Evolutionary conservation across 768 basidiomycete genomes (phyloP).

Genomic region (Tricholoma bakamatsutake): DNA sequence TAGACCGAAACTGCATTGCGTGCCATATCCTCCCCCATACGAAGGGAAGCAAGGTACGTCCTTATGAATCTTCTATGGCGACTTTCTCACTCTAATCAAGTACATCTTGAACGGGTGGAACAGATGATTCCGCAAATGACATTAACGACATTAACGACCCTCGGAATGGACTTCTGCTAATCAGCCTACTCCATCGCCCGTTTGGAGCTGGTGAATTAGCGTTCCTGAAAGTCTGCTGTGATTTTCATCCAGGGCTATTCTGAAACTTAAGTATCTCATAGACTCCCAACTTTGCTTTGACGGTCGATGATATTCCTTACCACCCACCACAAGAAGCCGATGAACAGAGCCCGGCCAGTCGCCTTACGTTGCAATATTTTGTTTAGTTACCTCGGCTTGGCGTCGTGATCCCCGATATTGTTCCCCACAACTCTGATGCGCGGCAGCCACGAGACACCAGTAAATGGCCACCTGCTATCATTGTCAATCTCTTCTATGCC

Average conservation of each 20-base stretch:
- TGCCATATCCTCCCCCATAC: background rate
- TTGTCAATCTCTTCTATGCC: too few relatives aligned
- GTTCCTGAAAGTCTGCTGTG: constrained; percentile 12
- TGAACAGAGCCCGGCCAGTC: background rate
- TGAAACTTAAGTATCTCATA: background rate
- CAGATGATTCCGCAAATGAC: background rate
- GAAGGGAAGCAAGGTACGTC: background rate
- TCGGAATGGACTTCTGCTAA: constrained; percentile 11
- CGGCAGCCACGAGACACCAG: background rate
- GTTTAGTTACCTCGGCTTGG: background rate
- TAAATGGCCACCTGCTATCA: too few relatives aligned
- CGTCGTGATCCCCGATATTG: background rate
- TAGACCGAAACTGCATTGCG: background rate
- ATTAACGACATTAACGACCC: constrained; percentile 8
- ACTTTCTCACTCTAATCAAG: background rate
- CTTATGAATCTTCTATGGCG: background rate
- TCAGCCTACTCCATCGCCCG: constrained; percentile 2
- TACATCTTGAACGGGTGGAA: background rate
- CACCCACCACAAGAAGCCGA: background rate
- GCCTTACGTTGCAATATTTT: background rate
- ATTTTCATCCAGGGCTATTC: constrained; percentile 4
- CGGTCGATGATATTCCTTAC: background rate
- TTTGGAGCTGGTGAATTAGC: constrained; percentile 8
- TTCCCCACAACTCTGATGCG: background rate
- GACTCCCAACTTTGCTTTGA: background rate